Evolutionary conservation across 2,329 filamentous ascomycete species (phyloP).

Genomic region (Claviceps pusilla): DNA sequence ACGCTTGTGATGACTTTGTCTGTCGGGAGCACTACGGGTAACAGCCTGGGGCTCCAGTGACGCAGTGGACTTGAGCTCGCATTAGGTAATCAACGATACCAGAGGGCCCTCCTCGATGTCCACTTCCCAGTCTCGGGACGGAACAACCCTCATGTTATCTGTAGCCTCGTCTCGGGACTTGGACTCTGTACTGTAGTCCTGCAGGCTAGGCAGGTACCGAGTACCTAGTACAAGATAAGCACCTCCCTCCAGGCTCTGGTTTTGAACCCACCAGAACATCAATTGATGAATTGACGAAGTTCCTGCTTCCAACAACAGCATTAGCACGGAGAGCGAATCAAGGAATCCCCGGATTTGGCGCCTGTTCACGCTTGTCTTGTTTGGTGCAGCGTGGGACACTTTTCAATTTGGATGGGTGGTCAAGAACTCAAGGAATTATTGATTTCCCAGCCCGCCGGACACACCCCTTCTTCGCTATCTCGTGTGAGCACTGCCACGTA

Average conservation of each 20-base stretch:
- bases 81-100: not conserved
- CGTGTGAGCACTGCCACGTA: not conserved
- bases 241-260: too few relatives aligned
- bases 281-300: not conserved
- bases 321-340: not conserved
- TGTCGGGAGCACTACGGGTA: constrained; percentile 2
- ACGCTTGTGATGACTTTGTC: constrained; percentile 1
- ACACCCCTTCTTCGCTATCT: not conserved
- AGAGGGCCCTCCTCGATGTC: not conserved
- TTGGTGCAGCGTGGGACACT: not conserved
- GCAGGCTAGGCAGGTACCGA: too few relatives aligned
- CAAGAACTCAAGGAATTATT: not conserved
- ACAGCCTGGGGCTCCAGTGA: not conserved
- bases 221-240: too few relatives aligned
- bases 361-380: not conserved
- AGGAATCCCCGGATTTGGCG: not conserved
- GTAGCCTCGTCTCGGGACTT: too few relatives aligned
- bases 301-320: not conserved
- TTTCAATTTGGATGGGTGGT: not conserved
- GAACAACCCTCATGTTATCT: too few relatives aligned
- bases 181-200: too few relatives aligned
- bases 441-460: not conserved
- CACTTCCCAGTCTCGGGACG: too few relatives aligned
- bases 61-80: not conserved
- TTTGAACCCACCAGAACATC: not conserved